Evolutionary conservation across 1,139 yeast species (phyloP), one percentile per base, ranked within the genome.

Genomic region (Blastobotrys ciferrii): DNA sequence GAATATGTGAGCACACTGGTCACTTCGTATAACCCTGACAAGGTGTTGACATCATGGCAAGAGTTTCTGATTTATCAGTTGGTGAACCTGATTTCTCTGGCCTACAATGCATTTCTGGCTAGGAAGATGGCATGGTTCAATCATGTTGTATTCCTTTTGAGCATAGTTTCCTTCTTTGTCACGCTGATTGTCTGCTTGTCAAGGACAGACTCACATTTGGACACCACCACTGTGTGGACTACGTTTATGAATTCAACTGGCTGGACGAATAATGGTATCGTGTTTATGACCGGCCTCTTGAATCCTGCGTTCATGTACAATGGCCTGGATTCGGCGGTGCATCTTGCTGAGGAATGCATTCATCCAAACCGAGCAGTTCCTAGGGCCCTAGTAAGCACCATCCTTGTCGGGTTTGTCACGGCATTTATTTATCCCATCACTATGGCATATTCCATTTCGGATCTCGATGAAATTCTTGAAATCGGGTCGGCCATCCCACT

Each of bases 281-380:
- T 82, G 1, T 79, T 79, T 55, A 75, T 80, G 46, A 78, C 79
- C 12, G 84, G 84, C n/a, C 65, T 80, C 48, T 71, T 80, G 54
- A 78, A 79, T 60, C 82, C 84, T 11, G 31, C 28, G 20, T 79
- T 83, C 82, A 73, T 78, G 12, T 78, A 78, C 61, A 74, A 78
- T 6, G 79, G 84, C 55, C 72, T 79, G 38, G 85, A 80, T 60
- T 75, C 80, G 20, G 83, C 84, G 6, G 75, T 82, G 2, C 84
- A 80, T 56, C 70, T 80, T 73, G 81, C 82, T 12, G 84, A 80
- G 60, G 84, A 80, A 60, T 73, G 78, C 28, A 66, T 71, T 18
- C 62, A 69, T 39, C 80, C 83, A 14, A 75, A 74, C 55, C 66
- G 72, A 20, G 73, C 75, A 53, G 76, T 79, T 42, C 84, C 84